Conservation (phyloP, 2,329 filamentous ascomycete genomes). For the Fusarium pilosicola region DNA sequence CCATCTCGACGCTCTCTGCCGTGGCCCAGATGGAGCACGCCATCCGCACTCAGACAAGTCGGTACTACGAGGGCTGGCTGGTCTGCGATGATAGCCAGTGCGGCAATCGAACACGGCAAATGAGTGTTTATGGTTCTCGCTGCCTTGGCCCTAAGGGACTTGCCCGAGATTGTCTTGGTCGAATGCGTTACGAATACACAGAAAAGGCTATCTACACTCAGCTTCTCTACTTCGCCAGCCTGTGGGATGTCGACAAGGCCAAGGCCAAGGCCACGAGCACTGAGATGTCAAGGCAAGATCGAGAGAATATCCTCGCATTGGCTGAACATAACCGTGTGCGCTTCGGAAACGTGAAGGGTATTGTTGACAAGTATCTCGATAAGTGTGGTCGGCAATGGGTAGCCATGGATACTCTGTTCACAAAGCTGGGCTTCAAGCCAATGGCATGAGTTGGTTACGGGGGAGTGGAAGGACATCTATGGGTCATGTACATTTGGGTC, state of each 20-base stretch:
- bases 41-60: conserved; percentile 78
- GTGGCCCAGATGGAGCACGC: conserved; percentile 89
- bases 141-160: conserved; percentile 90
- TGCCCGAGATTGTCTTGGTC: conserved; percentile 83
- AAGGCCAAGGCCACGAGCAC: conserved; percentile 61
- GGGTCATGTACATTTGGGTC: conserved; percentile 9
- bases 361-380: conserved; percentile 85
- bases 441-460: conserved; percentile 12
- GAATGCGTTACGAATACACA: conserved; percentile 86
- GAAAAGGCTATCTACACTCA: conserved; percentile 97
- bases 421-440: conserved; percentile 67
- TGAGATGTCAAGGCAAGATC: conserved; percentile 62
- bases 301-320: conserved; percentile 74
- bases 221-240: conserved; percentile 82
- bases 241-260: conserved; percentile 92
- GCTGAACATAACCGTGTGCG: conserved; percentile 84
- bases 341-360: conserved; percentile 79
- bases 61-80: conserved; percentile 94
- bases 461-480: background rate
- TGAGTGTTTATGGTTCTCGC: conserved; percentile 90
- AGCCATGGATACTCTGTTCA: conserved; percentile 89
- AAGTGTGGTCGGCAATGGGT: conserved; percentile 95
- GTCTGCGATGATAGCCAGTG: conserved; percentile 91
- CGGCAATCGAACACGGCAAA: conserved; percentile 86
- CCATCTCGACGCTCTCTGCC: conserved; percentile 76